Evolutionary conservation across 148 eudicot species (phyloP), one percentile per base, ranked within the genome.

Genomic region (Linanthus parryae): DNA sequence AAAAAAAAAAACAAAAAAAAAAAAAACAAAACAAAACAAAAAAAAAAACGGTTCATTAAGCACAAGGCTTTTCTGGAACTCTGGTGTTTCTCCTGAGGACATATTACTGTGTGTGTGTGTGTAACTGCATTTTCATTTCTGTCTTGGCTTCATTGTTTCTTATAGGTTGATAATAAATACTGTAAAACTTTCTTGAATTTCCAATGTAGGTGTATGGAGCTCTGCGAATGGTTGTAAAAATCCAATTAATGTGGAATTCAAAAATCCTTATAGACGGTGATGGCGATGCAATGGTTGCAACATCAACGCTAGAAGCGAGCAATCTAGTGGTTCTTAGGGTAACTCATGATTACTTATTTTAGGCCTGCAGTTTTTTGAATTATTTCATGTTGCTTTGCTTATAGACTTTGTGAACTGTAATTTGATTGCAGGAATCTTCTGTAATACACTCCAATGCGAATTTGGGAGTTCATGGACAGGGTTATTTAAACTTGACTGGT

Each of bases 391-490:
- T 16, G 35, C 31, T 31, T 55, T 35, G n/a, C 44, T 41, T 48
- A 17, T 49, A 8, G 31, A 28, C 22, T 8, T 20, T 14, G 43
- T 36, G 50, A 7, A 56, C 8, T 25, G 17, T 49, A 31, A 43
- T 66, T 47, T 35, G 49, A 46, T 62, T 40, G 58, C 65, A 92
- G 98, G 88, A 73, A 49, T 82, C 96, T 42, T 92, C 98, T 53
- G 68, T 73, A 42, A 87, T 92, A 60, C 96, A 58, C 33, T 92
- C 98, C 36, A 77, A 83, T 65, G 90, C 90, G 44, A 79, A 92
- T 80, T 65, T 92, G 72, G 98, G 94, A 68, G 62, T 92, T 64
- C 96, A 92, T 70, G 98, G 98, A 54, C 98, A 92, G 72, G 98
- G 98, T 35, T 79, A 71, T 44, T 47, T 92, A 70, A 87, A 92